Evolutionary conservation across 1,284 basidiomycete species (phyloP).

Genomic region (Laetiporus sulphureus): DNA sequence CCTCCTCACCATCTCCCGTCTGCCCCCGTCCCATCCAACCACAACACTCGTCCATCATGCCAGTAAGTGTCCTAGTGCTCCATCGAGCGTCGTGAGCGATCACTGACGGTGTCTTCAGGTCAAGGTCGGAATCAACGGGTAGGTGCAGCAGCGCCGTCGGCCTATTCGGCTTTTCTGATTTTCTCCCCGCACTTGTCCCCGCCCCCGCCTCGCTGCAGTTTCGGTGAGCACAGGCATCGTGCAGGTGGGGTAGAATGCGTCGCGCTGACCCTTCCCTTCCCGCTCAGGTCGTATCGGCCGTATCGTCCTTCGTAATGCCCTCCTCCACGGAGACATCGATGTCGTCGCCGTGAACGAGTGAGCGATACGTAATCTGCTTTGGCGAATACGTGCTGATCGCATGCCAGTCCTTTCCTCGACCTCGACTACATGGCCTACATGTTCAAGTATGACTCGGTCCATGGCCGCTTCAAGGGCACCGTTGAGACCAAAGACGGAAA

Average conservation of each 20-base stretch:
- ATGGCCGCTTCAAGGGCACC: constrained; percentile 90
- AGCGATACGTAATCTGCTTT: no score
- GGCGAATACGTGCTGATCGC: no score
- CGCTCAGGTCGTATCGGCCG: constrained; percentile 86
- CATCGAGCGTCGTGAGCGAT: not conserved
- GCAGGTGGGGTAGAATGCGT: not conserved
- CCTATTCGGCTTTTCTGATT: constrained; percentile 7
- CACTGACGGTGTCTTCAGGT: constrained; percentile 32
- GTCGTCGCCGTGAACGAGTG: constrained; percentile 90
- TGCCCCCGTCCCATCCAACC: not conserved
- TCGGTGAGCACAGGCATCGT: constrained; percentile 67
- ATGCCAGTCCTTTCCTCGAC: constrained; percentile 84
- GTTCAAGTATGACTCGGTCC: constrained; percentile 99
- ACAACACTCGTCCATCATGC: constrained; percentile 11
- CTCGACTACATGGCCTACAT: constrained; percentile 99
- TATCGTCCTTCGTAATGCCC: constrained; percentile 95
- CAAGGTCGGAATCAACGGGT: constrained; percentile 95
- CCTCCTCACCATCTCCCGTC: constrained; percentile 7
- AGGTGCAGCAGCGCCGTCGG: constrained; percentile 12
- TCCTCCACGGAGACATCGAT: constrained; percentile 71
- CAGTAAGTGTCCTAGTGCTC: constrained; percentile 12
- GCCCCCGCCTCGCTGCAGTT: no score
- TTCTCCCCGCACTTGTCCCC: no score
- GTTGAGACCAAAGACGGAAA: constrained; percentile 86
- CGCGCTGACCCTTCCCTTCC: not conserved